These are phyloP conservation scores for Cladophialophora psammophila DNA, from an alignment of 2,329 filamentous ascomycete genomes.

Conservation along the genomic window DNA sequence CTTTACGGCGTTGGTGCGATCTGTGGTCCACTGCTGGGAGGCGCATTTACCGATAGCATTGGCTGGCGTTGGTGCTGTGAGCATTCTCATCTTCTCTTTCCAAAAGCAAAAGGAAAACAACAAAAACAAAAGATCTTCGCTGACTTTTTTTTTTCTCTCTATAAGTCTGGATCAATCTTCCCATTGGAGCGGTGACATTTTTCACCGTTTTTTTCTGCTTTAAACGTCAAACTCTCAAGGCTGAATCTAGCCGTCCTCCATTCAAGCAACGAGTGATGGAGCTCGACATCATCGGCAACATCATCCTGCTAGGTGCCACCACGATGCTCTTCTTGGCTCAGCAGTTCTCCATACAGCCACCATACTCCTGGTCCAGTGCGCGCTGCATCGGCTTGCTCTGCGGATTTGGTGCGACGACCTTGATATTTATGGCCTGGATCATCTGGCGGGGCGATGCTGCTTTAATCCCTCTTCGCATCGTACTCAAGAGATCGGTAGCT, in stretches of 20 bases:
- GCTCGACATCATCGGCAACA: constrained; percentile 65
- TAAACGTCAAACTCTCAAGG: constrained; percentile 7
- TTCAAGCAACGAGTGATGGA: constrained; percentile 37
- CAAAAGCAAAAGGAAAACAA: neutral
- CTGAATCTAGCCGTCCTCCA: neutral
- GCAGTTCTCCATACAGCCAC: constrained; percentile 25
- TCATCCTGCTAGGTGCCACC: constrained; percentile 59
- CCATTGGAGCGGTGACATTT: constrained; percentile 49
- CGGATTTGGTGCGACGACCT: constrained; percentile 41
- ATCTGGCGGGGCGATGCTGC: constrained; percentile 38
- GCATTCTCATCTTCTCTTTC: neutral
- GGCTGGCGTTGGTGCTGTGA: constrained; percentile 43
- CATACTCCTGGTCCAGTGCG: constrained; percentile 44
- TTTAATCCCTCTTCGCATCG: constrained; percentile 39
- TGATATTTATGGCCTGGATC: constrained; percentile 46
- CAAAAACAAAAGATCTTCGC: constrained; percentile 35
- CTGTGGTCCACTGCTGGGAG: constrained; percentile 48
- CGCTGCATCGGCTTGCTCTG: constrained; percentile 47
- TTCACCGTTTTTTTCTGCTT: constrained; percentile 31
- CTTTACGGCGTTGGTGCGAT: constrained; percentile 42
- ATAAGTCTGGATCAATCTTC: constrained; percentile 48
- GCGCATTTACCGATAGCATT: constrained; percentile 45
- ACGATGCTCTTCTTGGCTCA: constrained; percentile 38
- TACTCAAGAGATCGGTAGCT: constrained; percentile 36
- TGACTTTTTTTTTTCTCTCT: neutral